Percentiles rank a stretch among this genome's conserved stretches.
Conservation (phyloP, 73 alveolate genomes). For the Tetrahymena elliotti region DNA sequence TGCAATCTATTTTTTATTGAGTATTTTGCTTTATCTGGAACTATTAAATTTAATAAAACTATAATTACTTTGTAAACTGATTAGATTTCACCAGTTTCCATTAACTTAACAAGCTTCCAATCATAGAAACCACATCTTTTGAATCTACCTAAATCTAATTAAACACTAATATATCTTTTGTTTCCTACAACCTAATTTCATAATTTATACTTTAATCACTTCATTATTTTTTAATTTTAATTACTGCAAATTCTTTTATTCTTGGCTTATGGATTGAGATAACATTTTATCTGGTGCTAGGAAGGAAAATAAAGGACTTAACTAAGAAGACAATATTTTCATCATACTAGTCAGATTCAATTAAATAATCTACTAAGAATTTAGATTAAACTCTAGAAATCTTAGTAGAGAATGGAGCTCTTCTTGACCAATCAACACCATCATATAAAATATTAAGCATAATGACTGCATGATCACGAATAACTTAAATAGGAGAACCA, state of each 20-base stretch:
- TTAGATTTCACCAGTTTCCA: constrained; percentile 31
- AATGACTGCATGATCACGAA: constrained; percentile 83
- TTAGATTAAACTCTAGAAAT: constrained; percentile 71
- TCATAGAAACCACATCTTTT: constrained; percentile 97
- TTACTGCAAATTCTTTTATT: constrained; percentile 4
- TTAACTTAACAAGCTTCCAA: constrained; percentile 80
- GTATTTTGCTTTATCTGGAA: background rate
- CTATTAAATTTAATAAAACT: constrained; percentile 14
- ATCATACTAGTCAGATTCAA: constrained; percentile 38
- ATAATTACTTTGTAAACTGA: constrained; percentile 4
- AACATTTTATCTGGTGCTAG: constrained; percentile 27
- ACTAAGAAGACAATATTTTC: constrained; percentile 9
- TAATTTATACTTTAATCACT: constrained; percentile 23
- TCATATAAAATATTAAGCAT: constrained; percentile 90
- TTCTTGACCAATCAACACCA: constrained; percentile 93
- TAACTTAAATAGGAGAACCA: constrained; percentile 24
- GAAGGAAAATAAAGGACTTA: constrained; percentile 16
- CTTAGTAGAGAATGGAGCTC: constrained; percentile 73
- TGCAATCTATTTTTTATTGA: background rate
- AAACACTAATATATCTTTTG: constrained; percentile 29
- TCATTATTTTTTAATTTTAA: constrained; percentile 37
- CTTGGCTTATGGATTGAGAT: constrained; percentile 40
- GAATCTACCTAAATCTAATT: constrained; percentile 70
- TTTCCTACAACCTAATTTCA: constrained; percentile 10
- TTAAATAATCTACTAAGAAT: constrained; percentile 22